phyloP scores from a whole-genome alignment of 2,329 filamentous ascomycete species.

The Xylariaceae sp. region DNA sequence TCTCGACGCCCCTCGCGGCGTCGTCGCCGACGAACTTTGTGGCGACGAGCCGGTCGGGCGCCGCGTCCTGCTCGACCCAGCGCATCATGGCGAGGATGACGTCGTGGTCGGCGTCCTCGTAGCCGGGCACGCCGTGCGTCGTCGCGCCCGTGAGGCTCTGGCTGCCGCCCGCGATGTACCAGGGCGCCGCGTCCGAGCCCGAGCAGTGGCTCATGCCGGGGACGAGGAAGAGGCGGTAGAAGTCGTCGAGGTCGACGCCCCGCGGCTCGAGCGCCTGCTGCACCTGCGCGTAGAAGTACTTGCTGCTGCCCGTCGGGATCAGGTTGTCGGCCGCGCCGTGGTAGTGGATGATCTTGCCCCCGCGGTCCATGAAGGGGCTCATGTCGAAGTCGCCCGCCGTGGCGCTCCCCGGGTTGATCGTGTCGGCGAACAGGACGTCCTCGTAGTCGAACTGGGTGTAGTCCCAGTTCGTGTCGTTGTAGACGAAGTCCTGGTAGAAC shows the following conservation, averaged over 20 bases:
- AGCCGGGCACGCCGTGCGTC: constrained; percentile 28
- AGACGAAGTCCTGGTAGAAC: constrained; percentile 17
- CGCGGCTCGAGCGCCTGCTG: constrained; percentile 17
- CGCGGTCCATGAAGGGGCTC: constrained; percentile 19
- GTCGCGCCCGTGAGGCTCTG: constrained; percentile 19
- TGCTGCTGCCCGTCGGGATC: constrained; percentile 25
- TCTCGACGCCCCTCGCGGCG: constrained; percentile 12
- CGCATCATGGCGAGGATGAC: constrained; percentile 27
- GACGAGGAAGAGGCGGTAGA: constrained; percentile 42
- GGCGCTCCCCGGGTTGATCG: constrained; percentile 18
- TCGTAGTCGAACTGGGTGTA: constrained; percentile 19
- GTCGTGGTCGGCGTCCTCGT: constrained; percentile 27
- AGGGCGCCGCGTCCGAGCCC: constrained; percentile 22
- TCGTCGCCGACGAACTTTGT: constrained; percentile 23
- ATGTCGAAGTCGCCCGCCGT: constrained; percentile 24
- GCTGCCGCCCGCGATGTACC: constrained; percentile 24
- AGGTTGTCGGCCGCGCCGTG: constrained; percentile 27
- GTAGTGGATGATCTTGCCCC: constrained; percentile 31
- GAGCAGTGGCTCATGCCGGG: constrained; percentile 42
- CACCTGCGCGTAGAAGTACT: constrained; percentile 24
- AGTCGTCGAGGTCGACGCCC: constrained; percentile 31
- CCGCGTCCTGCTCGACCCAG: constrained; percentile 29
- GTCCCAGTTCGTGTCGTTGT: constrained; percentile 22
- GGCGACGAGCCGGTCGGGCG: constrained; percentile 20
- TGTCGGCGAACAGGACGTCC: constrained; percentile 19